Evolutionary conservation across 371 early-diverging fungal genomes (phyloP).

Genomic region (Gilbertella persicaria): DNA sequence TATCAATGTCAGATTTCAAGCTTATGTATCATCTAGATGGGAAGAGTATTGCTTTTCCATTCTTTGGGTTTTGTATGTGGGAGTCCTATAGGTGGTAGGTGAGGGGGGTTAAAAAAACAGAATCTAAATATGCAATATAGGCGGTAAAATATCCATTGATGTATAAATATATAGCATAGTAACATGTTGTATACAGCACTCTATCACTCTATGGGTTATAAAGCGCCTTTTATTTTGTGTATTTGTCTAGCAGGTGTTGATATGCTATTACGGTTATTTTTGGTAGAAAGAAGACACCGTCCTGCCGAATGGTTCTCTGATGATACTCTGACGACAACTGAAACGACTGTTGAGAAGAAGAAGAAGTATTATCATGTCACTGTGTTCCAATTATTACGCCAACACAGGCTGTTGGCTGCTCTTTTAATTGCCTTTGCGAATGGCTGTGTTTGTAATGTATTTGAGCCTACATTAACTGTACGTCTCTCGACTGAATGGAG

Average conservation of each 20-base stretch:
- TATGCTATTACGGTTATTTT: constrained; percentile 35
- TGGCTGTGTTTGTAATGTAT: constrained; percentile 21
- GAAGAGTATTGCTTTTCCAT: constrained; percentile 52
- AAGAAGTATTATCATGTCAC: constrained; percentile 7
- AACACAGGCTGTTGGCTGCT: constrained; percentile 23
- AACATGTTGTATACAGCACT: constrained; percentile 18
- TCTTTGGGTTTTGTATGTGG: constrained; percentile 57
- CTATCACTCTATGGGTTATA: constrained; percentile 56
- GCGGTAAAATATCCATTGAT: no score
- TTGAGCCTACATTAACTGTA: constrained; percentile 49
- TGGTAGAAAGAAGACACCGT: constrained; percentile 36
- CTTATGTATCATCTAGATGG: constrained; percentile 36
- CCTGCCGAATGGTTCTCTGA: constrained; percentile 13
- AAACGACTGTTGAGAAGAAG: background rate
- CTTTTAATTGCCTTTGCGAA: constrained; percentile 22
- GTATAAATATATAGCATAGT: background rate
- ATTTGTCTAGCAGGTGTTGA: constrained; percentile 54
- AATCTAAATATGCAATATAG: no score
- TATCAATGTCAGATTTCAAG: background rate
- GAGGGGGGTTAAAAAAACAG: constrained; percentile 7
- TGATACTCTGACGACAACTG: background rate
- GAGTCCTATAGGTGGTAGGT: constrained; percentile 57
- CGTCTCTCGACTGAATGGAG: constrained; percentile 42
- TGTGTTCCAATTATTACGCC: constrained; percentile 14
- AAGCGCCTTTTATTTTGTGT: constrained; percentile 68